These are phyloP conservation scores for Coemansia sp. DNA, from an alignment of 192 early-diverging fungal genomes.

Conservation along the genomic window DNA sequence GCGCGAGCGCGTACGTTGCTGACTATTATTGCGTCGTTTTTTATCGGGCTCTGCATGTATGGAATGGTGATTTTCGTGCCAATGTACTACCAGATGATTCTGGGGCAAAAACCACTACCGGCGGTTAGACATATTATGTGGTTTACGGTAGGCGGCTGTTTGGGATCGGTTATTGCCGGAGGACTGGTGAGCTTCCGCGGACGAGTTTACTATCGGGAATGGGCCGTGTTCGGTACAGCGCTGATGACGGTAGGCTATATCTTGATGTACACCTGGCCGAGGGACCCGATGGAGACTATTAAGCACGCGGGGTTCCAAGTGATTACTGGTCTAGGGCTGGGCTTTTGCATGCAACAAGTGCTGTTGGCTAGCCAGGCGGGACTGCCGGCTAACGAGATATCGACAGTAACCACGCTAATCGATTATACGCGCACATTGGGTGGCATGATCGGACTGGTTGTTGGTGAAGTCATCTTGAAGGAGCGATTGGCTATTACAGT, in stretches of 20 bases:
- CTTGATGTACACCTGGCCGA: slow-evolving; percentile 42
- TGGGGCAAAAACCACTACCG: slow-evolving; percentile 16
- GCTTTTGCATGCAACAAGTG: slow-evolving; percentile 52
- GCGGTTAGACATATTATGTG: slow-evolving; percentile 40
- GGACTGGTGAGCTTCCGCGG: slow-evolving; percentile 24
- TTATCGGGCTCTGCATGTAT: slow-evolving; percentile 49
- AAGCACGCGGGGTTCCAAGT: slow-evolving; percentile 35
- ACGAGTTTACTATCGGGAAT: slow-evolving; percentile 37
- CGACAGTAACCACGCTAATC: slow-evolving; percentile 48
- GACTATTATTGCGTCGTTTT: slow-evolving; percentile 25
- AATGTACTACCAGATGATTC: slow-evolving; percentile 40
- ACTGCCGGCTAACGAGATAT: slow-evolving; percentile 35
- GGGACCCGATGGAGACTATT: slow-evolving; percentile 4
- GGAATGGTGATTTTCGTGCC: slow-evolving; percentile 53
- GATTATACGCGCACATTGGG: slow-evolving; percentile 52
- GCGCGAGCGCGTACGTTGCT: slow-evolving; percentile 27
- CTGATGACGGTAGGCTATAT: slow-evolving; percentile 46
- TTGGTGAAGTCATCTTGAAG: slow-evolving; percentile 49
- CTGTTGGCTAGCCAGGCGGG: slow-evolving; percentile 45
- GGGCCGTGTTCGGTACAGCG: slow-evolving; percentile 37
- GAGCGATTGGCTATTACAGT: slow-evolving; percentile 37
- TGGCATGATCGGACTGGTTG: slow-evolving; percentile 52
- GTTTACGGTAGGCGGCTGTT: slow-evolving; percentile 29
- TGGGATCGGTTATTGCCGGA: slow-evolving; percentile 24
- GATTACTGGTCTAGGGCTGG: slow-evolving; percentile 44